These are phyloP conservation scores for Allantophomopsis cytisporea DNA, from an alignment of 2,329 filamentous ascomycete species.

Conservation along the genomic window DNA sequence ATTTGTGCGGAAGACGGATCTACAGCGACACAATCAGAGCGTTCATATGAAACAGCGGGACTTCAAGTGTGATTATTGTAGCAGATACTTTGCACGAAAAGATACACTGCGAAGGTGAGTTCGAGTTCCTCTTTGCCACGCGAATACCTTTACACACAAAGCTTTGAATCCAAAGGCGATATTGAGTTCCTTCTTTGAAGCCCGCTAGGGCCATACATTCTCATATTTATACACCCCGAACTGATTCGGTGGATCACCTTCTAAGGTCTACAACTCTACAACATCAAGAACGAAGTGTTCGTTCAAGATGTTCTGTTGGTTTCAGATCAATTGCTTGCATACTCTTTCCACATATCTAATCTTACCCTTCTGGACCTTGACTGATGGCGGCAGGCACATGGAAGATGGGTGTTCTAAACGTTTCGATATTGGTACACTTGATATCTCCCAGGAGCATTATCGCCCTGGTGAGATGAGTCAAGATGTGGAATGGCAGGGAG, in stretches of 20 bases:
- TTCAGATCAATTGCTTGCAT: too few species aligned
- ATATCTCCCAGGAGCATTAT: constrained; percentile 6
- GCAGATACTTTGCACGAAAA: constrained; percentile 61
- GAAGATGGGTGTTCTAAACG: constrained; percentile 64
- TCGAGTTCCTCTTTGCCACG: background rate
- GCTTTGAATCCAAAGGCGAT: constrained; percentile 1
- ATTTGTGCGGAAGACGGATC: constrained; percentile 74
- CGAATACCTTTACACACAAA: constrained; percentile 1
- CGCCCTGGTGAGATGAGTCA: too few species aligned
- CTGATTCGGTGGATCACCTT: too few species aligned
- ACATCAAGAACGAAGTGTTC: too few species aligned
- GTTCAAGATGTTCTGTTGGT: too few species aligned
- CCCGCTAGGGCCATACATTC: too few species aligned
- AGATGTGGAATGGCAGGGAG: too few species aligned
- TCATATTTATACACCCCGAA: too few species aligned
- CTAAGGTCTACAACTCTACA: too few species aligned
- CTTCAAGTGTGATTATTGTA: constrained; percentile 58
- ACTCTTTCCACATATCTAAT: too few species aligned
- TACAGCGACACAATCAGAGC: constrained; percentile 46
- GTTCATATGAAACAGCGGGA: constrained; percentile 65
- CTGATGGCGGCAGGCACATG: constrained; percentile 42
- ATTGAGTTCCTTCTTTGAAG: background rate
- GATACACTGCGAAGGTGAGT: constrained; percentile 66
- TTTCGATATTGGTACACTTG: constrained; percentile 25
- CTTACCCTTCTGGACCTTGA: too few species aligned